Percentiles rank a stretch among this genome's conserved stretches.
These are phyloP conservation scores for Colletotrichum spaethianum DNA, from an alignment of 2,329 filamentous ascomycete species.

Conservation along the genomic window DNA sequence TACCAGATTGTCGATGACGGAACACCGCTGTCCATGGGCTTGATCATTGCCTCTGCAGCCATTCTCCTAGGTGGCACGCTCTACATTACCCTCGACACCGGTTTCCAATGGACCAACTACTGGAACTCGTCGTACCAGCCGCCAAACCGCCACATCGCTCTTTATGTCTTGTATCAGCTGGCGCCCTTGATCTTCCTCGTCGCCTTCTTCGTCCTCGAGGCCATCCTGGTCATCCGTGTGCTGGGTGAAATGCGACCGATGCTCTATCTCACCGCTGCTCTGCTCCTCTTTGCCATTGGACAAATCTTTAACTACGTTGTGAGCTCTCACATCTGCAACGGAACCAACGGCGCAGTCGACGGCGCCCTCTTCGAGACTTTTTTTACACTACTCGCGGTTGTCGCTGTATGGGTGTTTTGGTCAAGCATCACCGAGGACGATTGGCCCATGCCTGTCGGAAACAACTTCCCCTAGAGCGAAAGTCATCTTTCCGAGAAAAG, in stretches of 20 bases:
- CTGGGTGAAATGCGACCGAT: conserved; percentile 94
- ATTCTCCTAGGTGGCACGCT: conserved; percentile 89
- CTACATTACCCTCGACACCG: conserved; percentile 96
- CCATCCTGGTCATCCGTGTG: conserved; percentile 85
- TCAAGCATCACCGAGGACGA: conserved; percentile 99
- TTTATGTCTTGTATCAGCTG: conserved; percentile 96
- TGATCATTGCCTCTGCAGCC: conserved; percentile 79
- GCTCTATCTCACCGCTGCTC: conserved; percentile 84
- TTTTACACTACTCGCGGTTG: conserved; percentile 88
- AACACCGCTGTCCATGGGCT: conserved; percentile 83
- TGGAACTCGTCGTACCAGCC: conserved; percentile 74
- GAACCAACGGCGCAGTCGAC: conserved; percentile 88
- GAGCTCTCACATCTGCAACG: conserved; percentile 90
- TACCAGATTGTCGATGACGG: conserved; percentile 96
- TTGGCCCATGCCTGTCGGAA: conserved; percentile 78
- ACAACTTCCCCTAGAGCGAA: conserved; percentile 53
- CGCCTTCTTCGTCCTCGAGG: conserved; percentile 87
- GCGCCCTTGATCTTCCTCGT: conserved; percentile 91
- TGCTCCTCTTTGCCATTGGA: conserved; percentile 87
- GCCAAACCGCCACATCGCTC: conserved; percentile 81
- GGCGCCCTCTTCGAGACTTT: conserved; percentile 93
- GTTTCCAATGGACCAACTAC: conserved; percentile 85
- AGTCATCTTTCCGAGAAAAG: background rate
- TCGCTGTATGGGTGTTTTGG: conserved; percentile 95
- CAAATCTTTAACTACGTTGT: conserved; percentile 97